Conservation (phyloP, 768 basidiomycete genomes). For the Asterophora lycoperdoides region DNA sequence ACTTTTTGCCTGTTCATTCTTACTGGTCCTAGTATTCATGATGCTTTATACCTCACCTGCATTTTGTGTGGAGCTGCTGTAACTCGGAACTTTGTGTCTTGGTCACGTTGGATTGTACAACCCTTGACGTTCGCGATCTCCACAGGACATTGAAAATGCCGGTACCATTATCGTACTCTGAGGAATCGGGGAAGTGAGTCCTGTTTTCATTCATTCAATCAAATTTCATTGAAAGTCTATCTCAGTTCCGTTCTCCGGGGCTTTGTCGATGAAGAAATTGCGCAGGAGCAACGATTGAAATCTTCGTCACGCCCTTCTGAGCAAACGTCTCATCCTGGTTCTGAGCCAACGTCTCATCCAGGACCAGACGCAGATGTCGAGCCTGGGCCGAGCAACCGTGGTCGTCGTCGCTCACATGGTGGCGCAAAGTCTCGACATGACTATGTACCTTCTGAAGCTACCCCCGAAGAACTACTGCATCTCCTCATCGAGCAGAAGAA, state of each 20-base stretch:
- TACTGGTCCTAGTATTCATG: not conserved
- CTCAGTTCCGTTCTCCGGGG: constrained; percentile 7
- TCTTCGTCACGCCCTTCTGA: not conserved
- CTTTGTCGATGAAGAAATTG: not conserved
- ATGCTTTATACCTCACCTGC: not conserved
- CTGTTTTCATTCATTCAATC: not conserved
- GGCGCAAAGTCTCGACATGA: constrained; percentile 11
- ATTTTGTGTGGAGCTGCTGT: not conserved
- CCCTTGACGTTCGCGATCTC: not conserved
- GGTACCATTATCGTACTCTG: constrained; percentile 2
- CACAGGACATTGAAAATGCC: not conserved
- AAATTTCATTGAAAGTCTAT: not conserved
- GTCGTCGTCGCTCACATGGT: constrained; percentile 2
- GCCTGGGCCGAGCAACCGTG: constrained; percentile 9
- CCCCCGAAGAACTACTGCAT: constrained; percentile 27
- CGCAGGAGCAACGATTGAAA: not conserved
- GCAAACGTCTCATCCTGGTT: too few species aligned
- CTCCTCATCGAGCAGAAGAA: constrained; percentile 30
- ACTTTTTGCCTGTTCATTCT: too few species aligned
- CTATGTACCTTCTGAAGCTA: constrained; percentile 1
- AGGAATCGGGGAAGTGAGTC: constrained; percentile 7
- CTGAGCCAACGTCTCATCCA: not conserved
- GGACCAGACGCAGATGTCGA: not conserved
- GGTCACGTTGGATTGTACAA: not conserved
- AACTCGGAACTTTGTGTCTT: not conserved